Conservation (phyloP, 164 flowering plant species). For the Vitis labrusca region DNA sequence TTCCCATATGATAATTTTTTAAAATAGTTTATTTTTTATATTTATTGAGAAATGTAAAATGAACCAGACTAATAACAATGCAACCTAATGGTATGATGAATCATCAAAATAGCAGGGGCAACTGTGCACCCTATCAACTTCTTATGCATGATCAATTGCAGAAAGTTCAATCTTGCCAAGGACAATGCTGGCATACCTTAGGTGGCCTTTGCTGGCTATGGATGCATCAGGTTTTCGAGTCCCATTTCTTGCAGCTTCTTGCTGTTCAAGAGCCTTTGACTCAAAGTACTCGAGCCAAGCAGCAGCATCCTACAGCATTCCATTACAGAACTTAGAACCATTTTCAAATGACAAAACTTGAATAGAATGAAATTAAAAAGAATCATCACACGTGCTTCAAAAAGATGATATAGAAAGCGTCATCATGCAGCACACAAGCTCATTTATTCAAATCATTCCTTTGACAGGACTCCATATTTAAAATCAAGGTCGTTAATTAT, state of each 20-base stretch:
- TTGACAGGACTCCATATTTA: neutral
- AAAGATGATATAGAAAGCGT: neutral
- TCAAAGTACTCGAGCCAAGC: constrained; percentile 99
- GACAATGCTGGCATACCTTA: constrained; percentile 51
- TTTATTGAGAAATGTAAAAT: neutral
- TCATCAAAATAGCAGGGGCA: neutral
- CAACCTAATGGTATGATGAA: neutral
- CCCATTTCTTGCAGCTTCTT: constrained; percentile 99
- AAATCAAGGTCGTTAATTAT: neutral
- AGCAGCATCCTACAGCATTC: constrained; percentile 89
- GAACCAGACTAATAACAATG: neutral
- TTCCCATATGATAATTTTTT: neutral
- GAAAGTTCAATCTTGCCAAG: neutral
- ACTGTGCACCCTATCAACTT: neutral
- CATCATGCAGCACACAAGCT: neutral
- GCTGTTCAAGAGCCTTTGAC: constrained; percentile 99
- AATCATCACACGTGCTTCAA: neutral
- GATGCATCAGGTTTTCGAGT: constrained; percentile 97
- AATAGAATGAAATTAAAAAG: constrained; percentile 1
- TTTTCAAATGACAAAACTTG: neutral
- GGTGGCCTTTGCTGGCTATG: constrained; percentile 98
- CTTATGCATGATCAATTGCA: neutral
- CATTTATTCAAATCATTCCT: neutral
- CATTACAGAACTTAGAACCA: neutral
- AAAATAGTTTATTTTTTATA: no score